Conservation (phyloP, 2,329 filamentous ascomycete species). For the Aureobasidium melanogenum region DNA sequence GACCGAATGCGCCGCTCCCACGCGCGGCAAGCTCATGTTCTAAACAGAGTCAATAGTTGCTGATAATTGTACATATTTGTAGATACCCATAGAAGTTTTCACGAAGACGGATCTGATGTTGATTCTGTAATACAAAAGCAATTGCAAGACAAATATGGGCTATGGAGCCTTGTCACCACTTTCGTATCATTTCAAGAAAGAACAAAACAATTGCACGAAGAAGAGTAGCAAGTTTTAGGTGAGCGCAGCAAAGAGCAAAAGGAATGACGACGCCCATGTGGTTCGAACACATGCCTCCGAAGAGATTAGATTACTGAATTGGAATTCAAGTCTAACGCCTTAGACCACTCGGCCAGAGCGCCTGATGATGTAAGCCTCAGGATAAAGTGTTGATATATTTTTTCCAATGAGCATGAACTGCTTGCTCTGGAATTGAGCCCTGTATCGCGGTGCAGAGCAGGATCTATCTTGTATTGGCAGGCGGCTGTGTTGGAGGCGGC, state of each 20-base stretch:
- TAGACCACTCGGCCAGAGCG: slow-evolving; percentile 18
- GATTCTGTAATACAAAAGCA: not conserved
- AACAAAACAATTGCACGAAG: not conserved
- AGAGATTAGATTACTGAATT: slow-evolving; percentile 15
- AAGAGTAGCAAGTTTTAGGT: not conserved
- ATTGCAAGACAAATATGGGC: not conserved
- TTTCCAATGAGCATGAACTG: too few species aligned
- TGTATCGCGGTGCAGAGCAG: too few species aligned
- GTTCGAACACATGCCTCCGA: slow-evolving; percentile 17
- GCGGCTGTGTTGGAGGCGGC: too few species aligned
- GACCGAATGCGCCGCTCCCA: too few species aligned
- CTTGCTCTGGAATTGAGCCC: too few species aligned
- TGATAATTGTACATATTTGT: not conserved
- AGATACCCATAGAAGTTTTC: not conserved
- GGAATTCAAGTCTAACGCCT: slow-evolving; percentile 18
- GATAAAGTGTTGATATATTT: too few species aligned
- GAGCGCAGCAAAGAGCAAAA: not conserved
- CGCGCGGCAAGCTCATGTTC: not conserved
- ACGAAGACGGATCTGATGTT: not conserved
- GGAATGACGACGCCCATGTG: slow-evolving; percentile 13
- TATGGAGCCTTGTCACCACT: not conserved
- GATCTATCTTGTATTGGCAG: too few species aligned
- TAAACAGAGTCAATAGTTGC: not conserved
- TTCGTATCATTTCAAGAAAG: not conserved
- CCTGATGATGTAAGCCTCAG: not conserved